Evolutionary conservation across 169 alveolate genomes (phyloP).

Genomic region (Theileria sp.): DNA sequence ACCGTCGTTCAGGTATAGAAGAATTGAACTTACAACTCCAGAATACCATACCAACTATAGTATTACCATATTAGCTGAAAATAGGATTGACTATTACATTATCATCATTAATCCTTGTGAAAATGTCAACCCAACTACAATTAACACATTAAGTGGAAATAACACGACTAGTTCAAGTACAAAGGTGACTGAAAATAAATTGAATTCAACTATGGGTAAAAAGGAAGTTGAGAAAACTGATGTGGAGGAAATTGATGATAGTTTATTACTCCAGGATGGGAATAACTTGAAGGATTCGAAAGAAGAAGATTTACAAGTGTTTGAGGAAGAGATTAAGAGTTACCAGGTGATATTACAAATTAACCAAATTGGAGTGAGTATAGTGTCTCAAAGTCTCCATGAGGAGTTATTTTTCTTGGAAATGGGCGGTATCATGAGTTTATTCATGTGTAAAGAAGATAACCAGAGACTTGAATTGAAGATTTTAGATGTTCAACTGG

Average conservation of each 20-base stretch:
- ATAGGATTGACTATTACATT: conserved; percentile 64
- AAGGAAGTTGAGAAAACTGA: conserved; percentile 1
- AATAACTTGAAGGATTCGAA: conserved; percentile 1
- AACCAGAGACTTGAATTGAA: conserved; percentile 76
- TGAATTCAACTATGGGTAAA: not conserved
- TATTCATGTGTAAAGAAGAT: conserved; percentile 77
- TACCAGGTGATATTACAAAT: conserved; percentile 61
- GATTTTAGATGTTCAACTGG: conserved; percentile 80
- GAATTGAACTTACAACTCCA: conserved; percentile 48
- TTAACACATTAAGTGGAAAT: not conserved
- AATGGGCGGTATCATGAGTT: conserved; percentile 71
- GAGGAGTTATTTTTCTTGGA: conserved; percentile 83
- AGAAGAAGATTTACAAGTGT: conserved; percentile 28
- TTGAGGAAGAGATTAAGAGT: conserved; percentile 22
- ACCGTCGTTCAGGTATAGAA: conserved; percentile 53
- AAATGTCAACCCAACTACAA: not conserved
- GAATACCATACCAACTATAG: conserved; percentile 26
- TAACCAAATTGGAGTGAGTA: conserved; percentile 78
- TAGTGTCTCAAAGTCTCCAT: conserved; percentile 75
- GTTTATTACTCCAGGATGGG: not conserved
- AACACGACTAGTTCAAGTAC: not conserved
- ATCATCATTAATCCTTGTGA: conserved; percentile 48
- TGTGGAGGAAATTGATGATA: conserved; percentile 9
- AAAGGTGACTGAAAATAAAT: not conserved
- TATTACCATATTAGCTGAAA: conserved; percentile 58